Base-by-base conservation (phyloP, 2,329 filamentous ascomycete species). In the Ceratocystis huliohia region DNA sequence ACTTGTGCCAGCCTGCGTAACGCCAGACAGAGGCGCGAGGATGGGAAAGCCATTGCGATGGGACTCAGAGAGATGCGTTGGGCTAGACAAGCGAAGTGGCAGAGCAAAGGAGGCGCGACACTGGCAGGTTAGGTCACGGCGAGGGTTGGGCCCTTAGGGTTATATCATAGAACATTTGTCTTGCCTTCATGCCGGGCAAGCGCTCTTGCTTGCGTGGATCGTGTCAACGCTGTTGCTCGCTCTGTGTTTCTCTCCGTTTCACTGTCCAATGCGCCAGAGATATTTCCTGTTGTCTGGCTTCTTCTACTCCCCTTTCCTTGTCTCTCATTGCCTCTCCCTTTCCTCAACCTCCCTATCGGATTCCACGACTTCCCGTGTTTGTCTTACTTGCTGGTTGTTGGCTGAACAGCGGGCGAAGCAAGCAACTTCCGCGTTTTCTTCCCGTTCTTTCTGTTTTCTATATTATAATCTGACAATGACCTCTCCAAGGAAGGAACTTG, bases 351-450 rank as follows among this genome's bases (percentile, higher is more conserved):
- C 53, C 53, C 53, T 57, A 28, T 28, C 22, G 30, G 53, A 57
- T 57, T 57, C 53, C 53, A 28, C 33, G 53, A 28, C 53, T 30
- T 57, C 25, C 53, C 53, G 53, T 57, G 53, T 50, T 50, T 57
- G 22, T 28, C 53, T 17, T 57, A 17, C 17, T n/a, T n/a, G 53
- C 22, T 30, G 53, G 22, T 28, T 28, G 53, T 17, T 37, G 33
- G 33, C 13, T 37, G 33, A 37, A 37, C 33, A 37, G 33, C 30
- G 45, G 46, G 46, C 46, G 22, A 22, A 20, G 45, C 45, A 22
- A 20, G 45, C 45, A 48, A 50, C n/a, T 50, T 50, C 46, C 17
- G 4, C 46, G 4, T n/a, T 10, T 50, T 48, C 45, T 37, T 37
- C 8, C 8, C 33, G 3, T 37, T 37, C 33, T 37, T 37, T 10